Conservation (phyloP, 306 rosid genomes). For the Amphicarpaea edgeworthii region DNA sequence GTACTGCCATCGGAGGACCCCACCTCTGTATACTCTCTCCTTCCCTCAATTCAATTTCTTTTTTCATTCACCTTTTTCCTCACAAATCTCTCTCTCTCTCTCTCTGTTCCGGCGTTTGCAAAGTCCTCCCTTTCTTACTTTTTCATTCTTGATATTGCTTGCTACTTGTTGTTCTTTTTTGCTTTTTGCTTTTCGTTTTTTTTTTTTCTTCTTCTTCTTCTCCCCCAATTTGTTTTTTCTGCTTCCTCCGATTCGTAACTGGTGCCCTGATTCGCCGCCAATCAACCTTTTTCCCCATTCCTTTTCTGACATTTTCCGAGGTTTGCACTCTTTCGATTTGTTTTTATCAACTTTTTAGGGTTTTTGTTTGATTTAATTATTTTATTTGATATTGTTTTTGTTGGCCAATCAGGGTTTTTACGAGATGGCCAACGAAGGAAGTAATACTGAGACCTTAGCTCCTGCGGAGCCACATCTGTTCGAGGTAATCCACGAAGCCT, state of each 20-base stretch:
- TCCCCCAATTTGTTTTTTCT: constrained; percentile 53
- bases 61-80: neutral
- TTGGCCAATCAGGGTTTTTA: constrained; percentile 55
- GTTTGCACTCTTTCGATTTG: constrained; percentile 50
- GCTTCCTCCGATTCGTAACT: constrained; percentile 45
- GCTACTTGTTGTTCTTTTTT: constrained; percentile 44
- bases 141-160: constrained; percentile 12
- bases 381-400: constrained; percentile 5
- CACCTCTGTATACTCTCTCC: neutral
- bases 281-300: neutral
- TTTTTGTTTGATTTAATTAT: constrained; percentile 49
- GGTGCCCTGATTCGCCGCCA: constrained; percentile 39
- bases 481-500: constrained; percentile 63
- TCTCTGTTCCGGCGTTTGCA: constrained; percentile 45
- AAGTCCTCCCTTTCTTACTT: constrained; percentile 31
- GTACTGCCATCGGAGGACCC: constrained; percentile 16
- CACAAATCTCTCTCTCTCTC: neutral
- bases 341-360: constrained; percentile 60
- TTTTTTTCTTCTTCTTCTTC: constrained; percentile 47
- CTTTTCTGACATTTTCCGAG: constrained; percentile 45
- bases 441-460: constrained; percentile 74
- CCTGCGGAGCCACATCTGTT: constrained; percentile 61
- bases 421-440: constrained; percentile 80
- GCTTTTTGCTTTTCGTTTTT: constrained; percentile 17
- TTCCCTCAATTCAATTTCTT: neutral